A percentile compares a stretch with the other conserved stretches of the same genome.
Conservation (phyloP, 768 basidiomycete species). For the Gyrodon lividus region DNA sequence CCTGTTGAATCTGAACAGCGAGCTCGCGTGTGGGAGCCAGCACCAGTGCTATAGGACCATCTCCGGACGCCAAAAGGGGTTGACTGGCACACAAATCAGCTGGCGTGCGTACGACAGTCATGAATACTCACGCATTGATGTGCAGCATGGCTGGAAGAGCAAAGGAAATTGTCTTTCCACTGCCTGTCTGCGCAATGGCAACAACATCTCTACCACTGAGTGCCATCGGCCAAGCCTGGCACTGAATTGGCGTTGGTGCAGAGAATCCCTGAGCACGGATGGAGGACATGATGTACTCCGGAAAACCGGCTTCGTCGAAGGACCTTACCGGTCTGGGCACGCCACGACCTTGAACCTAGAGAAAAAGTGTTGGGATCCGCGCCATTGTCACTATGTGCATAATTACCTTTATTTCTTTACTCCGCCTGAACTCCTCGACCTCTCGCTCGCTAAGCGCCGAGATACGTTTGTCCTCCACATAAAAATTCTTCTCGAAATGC, state of each 20-base stretch:
- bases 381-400: neutral
- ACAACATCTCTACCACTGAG: constrained; percentile 91
- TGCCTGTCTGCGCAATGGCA: constrained; percentile 97
- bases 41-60: constrained; percentile 96
- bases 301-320: constrained; percentile 96
- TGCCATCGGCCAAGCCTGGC: constrained; percentile 99
- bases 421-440: constrained; percentile 79
- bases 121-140: constrained; percentile 86
- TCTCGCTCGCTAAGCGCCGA: constrained; percentile 76
- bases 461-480: constrained; percentile 87
- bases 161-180: constrained; percentile 98
- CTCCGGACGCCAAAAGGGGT: constrained; percentile 88
- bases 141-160: constrained; percentile 99
- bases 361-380: constrained; percentile 2
- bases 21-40: constrained; percentile 98
- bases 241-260: constrained; percentile 92
- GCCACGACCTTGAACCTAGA: constrained; percentile 79
- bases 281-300: constrained; percentile 91
- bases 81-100: constrained; percentile 51
- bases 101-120: neutral
- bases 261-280: constrained; percentile 94
- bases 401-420: constrained; percentile 84
- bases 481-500: constrained; percentile 98
- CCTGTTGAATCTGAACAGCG: constrained; percentile 98
- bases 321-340: constrained; percentile 87